Conservation (phyloP, 2,329 filamentous ascomycete species). For the Parastagonospora nodorum region DNA sequence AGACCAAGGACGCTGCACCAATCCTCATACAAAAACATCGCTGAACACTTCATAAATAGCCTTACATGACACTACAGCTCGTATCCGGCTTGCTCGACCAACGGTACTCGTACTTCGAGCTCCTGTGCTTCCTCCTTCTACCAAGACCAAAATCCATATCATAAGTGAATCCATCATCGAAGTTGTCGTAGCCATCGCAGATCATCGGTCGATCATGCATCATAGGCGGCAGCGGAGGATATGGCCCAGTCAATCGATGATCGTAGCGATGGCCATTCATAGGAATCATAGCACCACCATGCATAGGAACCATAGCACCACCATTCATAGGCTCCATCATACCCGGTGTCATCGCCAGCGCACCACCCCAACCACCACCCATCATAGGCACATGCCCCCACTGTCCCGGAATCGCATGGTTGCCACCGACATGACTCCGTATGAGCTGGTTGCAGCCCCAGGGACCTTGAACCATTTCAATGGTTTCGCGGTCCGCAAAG, state of each 20-base stretch:
- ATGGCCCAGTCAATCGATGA: constrained; percentile 26
- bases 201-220: constrained; percentile 6
- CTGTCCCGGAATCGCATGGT: constrained; percentile 24
- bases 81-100: constrained; percentile 23
- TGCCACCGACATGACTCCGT: constrained; percentile 34
- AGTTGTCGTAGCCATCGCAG: constrained; percentile 4
- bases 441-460: constrained; percentile 41
- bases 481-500: constrained; percentile 33
- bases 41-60: neutral
- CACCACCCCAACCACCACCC: constrained; percentile 14
- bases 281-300: constrained; percentile 14
- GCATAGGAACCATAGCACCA: constrained; percentile 6
- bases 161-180: constrained; percentile 8
- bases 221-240: constrained; percentile 10
- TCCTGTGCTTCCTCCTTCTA: constrained; percentile 21
- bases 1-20: too few relatives aligned
- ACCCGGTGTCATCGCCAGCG: constrained; percentile 12
- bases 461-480: constrained; percentile 38
- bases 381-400: constrained; percentile 29
- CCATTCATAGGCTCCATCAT: too few relatives aligned
- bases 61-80: constrained; percentile 28
- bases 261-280: constrained; percentile 17
- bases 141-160: constrained; percentile 9
- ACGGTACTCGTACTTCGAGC: constrained; percentile 20
- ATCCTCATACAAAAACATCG: neutral